Evolutionary conservation across 1,284 basidiomycete species (phyloP).

Genomic region (Cryptococcus maquisensis): DNA sequence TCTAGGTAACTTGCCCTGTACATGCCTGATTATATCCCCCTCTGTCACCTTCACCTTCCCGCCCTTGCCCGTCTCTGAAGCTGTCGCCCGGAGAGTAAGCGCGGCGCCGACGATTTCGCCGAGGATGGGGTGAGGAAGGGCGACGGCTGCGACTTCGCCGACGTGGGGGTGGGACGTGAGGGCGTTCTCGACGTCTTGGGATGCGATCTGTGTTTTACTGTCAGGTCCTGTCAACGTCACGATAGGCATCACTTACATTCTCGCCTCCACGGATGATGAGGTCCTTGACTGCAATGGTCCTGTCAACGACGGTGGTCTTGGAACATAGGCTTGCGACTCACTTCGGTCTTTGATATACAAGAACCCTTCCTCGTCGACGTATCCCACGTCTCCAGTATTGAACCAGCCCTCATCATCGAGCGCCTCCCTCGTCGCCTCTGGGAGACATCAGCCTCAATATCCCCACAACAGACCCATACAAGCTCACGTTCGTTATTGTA

Average conservation of each 20-base stretch:
- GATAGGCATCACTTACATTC: constrained; percentile 25
- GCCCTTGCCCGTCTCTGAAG: background rate
- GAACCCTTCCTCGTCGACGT: constrained; percentile 36
- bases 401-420: constrained; percentile 42
- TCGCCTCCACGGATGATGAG: constrained; percentile 46
- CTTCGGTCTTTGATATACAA: constrained; percentile 39
- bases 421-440: constrained; percentile 30
- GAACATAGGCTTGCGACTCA: constrained; percentile 9
- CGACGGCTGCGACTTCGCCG: constrained; percentile 34
- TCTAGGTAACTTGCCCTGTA: constrained; percentile 16
- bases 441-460: background rate
- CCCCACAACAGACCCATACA: background rate
- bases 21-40: constrained; percentile 11
- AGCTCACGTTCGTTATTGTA: constrained; percentile 32
- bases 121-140: constrained; percentile 31
- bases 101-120: constrained; percentile 39
- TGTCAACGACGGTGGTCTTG: background rate
- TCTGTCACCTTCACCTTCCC: constrained; percentile 14
- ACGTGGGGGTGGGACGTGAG: constrained; percentile 31
- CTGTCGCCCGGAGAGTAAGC: constrained; percentile 21
- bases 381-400: constrained; percentile 40
- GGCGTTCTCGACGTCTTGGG: constrained; percentile 40
- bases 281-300: constrained; percentile 30
- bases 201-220: constrained; percentile 25
- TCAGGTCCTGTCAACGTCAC: background rate